A percentile compares a stretch with the other conserved stretches of the same genome.
Conservation (phyloP, 169 alveolate genomes). For the Cardiosporidium cionae region DNA sequence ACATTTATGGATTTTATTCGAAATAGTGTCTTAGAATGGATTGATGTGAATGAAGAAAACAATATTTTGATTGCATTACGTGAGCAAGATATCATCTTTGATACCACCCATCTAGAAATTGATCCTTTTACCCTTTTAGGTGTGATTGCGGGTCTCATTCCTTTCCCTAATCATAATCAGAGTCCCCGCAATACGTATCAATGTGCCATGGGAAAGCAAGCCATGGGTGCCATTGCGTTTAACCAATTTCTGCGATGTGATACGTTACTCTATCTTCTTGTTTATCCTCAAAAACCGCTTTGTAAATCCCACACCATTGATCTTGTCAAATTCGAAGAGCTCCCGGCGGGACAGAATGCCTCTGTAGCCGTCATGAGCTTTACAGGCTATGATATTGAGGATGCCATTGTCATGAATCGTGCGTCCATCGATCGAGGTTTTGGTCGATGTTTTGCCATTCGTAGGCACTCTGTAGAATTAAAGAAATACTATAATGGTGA, state of each 20-base stretch:
- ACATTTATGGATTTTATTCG: conserved; percentile 70
- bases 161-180: conserved; percentile 99
- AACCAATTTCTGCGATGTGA: conserved; percentile 58
- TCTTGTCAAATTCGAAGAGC: conserved; percentile 85
- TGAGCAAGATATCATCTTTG: conserved; percentile 72
- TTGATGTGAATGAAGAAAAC: conserved; percentile 99
- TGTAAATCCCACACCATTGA: conserved; percentile 93
- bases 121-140: conserved; percentile 97
- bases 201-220: conserved; percentile 99
- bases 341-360: conserved; percentile 99
- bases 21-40: conserved; percentile 93
- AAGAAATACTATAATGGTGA: conserved; percentile 62
- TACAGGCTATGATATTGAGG: conserved; percentile 99
- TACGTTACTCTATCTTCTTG: conserved; percentile 61
- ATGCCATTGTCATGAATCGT: conserved; percentile 94
- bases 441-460: conserved; percentile 54
- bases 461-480: conserved; percentile 53
- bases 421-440: conserved; percentile 98
- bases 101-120: conserved; percentile 97
- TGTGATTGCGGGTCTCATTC: conserved; percentile 96
- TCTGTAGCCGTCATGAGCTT: conserved; percentile 98
- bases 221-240: conserved; percentile 96
- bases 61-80: conserved; percentile 87
- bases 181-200: conserved; percentile 99
- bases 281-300: conserved; percentile 96